These are phyloP conservation scores for Elongisporangium undulatum DNA, from an alignment of 352 stramenopile species.

Conservation along the genomic window DNA sequence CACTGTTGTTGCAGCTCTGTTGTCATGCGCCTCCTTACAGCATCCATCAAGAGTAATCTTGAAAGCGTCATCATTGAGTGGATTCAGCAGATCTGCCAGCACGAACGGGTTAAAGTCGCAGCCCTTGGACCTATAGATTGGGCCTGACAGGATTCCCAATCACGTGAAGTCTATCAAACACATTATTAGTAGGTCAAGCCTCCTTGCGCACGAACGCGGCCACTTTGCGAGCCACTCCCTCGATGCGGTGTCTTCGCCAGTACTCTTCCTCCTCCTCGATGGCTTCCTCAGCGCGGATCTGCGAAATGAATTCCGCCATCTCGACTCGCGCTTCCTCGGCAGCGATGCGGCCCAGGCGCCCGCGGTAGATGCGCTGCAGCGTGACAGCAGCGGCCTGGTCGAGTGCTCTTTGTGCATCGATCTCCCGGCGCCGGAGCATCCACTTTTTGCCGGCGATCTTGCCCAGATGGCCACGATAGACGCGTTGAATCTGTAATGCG, in stretches of 20 bases:
- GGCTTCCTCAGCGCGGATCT: constrained; percentile 88
- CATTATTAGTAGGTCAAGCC: constrained; percentile 15
- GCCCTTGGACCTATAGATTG: no score
- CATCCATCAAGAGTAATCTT: not conserved
- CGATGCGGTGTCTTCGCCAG: constrained; percentile 51
- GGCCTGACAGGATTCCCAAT: no score
- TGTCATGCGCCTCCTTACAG: not conserved
- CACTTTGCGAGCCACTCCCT: constrained; percentile 45
- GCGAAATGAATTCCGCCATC: constrained; percentile 91
- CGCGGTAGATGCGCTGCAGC: constrained; percentile 86
- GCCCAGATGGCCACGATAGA: constrained; percentile 77
- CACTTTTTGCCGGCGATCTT: constrained; percentile 78
- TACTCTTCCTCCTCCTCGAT: constrained; percentile 86
- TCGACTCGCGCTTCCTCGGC: constrained; percentile 85
- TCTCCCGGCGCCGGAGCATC: constrained; percentile 78
- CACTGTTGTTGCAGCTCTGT: not conserved
- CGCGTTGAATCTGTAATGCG: constrained; percentile 58
- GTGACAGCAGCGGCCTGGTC: constrained; percentile 72
- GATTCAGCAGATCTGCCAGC: no score
- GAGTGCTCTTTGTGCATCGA: constrained; percentile 78
- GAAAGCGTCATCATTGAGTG: not conserved
- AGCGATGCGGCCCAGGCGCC: constrained; percentile 75
- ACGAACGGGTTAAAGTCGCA: no score
- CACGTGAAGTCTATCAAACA: no score
- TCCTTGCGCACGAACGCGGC: constrained; percentile 61